Conservation (phyloP, 1,284 basidiomycete genomes). For the Cutaneotrichosporon cutaneum region DNA sequence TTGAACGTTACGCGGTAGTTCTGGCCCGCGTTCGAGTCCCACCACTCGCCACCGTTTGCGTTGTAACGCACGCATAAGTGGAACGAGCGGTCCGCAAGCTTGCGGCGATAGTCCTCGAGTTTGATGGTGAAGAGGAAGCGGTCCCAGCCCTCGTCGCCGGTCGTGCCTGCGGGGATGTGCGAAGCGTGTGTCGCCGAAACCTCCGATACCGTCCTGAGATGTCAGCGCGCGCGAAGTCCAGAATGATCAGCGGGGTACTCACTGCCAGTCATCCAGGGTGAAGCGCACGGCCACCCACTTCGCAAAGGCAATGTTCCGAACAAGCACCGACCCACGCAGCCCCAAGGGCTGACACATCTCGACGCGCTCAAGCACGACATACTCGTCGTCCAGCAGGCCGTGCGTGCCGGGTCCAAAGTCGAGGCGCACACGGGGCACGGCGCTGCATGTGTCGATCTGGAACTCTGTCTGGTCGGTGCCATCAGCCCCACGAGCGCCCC, state of each 20-base stretch:
- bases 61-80: slow-evolving; percentile 66
- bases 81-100: slow-evolving; percentile 65
- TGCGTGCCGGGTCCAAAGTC: slow-evolving; percentile 50
- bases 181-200: slow-evolving; percentile 53
- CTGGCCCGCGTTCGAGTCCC: slow-evolving; percentile 55
- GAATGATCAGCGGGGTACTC: slow-evolving; percentile 27
- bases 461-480: slow-evolving; percentile 34
- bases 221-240: neutral
- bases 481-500: slow-evolving; percentile 24
- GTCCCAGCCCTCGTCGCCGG: slow-evolving; percentile 54
- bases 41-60: slow-evolving; percentile 54
- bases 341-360: slow-evolving; percentile 41
- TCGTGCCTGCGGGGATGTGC: slow-evolving; percentile 50
- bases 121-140: slow-evolving; percentile 60
- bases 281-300: slow-evolving; percentile 59
- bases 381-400: slow-evolving; percentile 37
- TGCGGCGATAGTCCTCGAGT: slow-evolving; percentile 69
- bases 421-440: slow-evolving; percentile 46
- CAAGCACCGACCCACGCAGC: slow-evolving; percentile 55
- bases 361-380: slow-evolving; percentile 50
- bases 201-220: slow-evolving; percentile 56
- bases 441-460: slow-evolving; percentile 37
- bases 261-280: slow-evolving; percentile 60
- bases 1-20: slow-evolving; percentile 57
- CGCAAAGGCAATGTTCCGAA: slow-evolving; percentile 58